These are phyloP conservation scores for Zasmidium cellare DNA, from an alignment of 2,329 filamentous ascomycete species.

Conservation along the genomic window DNA sequence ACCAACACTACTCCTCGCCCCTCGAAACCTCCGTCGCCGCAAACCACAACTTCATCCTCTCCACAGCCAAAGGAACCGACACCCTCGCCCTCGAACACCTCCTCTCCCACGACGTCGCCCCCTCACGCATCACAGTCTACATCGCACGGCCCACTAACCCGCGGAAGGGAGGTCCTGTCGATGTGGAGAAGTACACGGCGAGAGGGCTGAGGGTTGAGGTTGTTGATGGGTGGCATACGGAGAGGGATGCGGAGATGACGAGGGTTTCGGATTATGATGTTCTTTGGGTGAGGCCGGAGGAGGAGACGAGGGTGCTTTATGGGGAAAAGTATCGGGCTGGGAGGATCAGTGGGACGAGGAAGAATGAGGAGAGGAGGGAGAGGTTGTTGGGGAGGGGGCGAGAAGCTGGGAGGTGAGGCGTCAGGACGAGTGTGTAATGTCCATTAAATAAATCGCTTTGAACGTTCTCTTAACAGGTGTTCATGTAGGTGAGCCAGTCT, in stretches of 20 bases:
- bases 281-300: conserved; percentile 12
- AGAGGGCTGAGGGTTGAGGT: not conserved
- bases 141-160: conserved; percentile 8
- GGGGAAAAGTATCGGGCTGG: conserved; percentile 10
- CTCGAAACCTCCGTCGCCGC: conserved; percentile 5
- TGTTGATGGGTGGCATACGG: not conserved
- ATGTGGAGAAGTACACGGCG: not conserved
- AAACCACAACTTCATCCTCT: conserved; percentile 10
- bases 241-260: conserved; percentile 15
- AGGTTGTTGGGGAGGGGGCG: not conserved
- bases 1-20: conserved; percentile 8
- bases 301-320: conserved; percentile 9
- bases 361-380: conserved; percentile 13
- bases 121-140: conserved; percentile 6
- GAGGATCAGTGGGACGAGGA: conserved; percentile 17
- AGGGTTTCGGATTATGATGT: conserved; percentile 14
- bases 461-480: too few relatives aligned
- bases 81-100: conserved; percentile 14
- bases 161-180: not conserved
- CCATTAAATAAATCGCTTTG: too few relatives aligned
- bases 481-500: too few relatives aligned
- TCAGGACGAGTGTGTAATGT: too few relatives aligned
- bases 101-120: not conserved
- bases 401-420: too few relatives aligned
- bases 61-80: conserved; percentile 13